phyloP scores from a whole-genome alignment of 768 basidiomycete genomes.

The Phylloporus scabripes region DNA sequence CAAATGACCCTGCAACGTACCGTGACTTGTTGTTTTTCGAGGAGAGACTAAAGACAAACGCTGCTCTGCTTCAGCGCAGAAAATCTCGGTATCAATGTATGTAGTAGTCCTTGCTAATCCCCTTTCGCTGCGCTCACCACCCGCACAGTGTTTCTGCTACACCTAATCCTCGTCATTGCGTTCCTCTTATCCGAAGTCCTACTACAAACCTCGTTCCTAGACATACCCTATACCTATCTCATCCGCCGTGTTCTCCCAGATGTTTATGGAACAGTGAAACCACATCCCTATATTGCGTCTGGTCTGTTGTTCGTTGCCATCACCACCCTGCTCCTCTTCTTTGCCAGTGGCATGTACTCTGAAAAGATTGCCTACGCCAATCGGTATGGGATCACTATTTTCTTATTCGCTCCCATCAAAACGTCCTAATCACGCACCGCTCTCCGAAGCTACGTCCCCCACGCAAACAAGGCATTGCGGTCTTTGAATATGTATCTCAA shows the following conservation, averaged over 20 bases:
- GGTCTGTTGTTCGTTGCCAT: constrained; percentile 83
- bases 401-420: constrained; percentile 7
- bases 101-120: constrained; percentile 33
- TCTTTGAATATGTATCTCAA: constrained; percentile 97
- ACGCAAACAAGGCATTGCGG: constrained; percentile 87
- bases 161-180: constrained; percentile 60
- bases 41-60: constrained; percentile 93
- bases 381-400: constrained; percentile 51
- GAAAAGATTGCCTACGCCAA: constrained; percentile 97
- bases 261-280: constrained; percentile 39
- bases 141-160: constrained; percentile 62
- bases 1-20: constrained; percentile 75
- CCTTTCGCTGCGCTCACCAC: constrained; percentile 12
- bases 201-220: constrained; percentile 60
- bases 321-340: constrained; percentile 90
- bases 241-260: constrained; percentile 50
- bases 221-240: constrained; percentile 52
- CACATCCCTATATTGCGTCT: constrained; percentile 72
- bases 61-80: constrained; percentile 68
- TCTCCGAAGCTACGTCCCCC: constrained; percentile 80
- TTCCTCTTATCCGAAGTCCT: constrained; percentile 75
- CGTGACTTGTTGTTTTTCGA: constrained; percentile 90
- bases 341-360: constrained; percentile 92
- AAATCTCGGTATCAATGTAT: constrained; percentile 80
- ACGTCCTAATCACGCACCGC: constrained; percentile 10